phyloP scores from a whole-genome alignment of 2,329 filamentous ascomycete genomes.

The Coniochaeta prunicola region DNA sequence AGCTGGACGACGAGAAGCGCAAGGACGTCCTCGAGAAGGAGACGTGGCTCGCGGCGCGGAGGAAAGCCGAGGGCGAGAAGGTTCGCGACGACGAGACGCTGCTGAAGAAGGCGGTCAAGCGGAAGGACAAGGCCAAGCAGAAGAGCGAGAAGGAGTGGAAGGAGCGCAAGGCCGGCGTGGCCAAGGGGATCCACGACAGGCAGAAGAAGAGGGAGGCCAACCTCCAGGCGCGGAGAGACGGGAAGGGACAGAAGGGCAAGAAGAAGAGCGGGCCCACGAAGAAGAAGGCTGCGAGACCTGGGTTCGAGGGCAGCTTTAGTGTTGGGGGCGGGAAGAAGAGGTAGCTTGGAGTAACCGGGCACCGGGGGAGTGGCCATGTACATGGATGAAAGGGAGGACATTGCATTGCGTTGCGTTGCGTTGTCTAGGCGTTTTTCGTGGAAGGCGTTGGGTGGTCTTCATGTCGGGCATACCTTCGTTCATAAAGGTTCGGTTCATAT shows the following conservation, averaged over 20 bases:
- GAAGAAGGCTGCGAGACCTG: slow-evolving; percentile 49
- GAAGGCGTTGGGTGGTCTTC: not conserved
- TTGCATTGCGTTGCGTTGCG: not conserved
- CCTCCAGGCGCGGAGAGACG: slow-evolving; percentile 64
- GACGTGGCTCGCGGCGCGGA: slow-evolving; percentile 84
- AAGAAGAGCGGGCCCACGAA: slow-evolving; percentile 33
- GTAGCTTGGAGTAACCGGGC: no score
- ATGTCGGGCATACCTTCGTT: not conserved
- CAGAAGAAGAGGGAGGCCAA: slow-evolving; percentile 81
- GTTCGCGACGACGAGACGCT: slow-evolving; percentile 79
- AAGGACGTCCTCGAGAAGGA: slow-evolving; percentile 90
- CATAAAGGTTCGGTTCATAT: not conserved
- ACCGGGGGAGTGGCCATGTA: not conserved
- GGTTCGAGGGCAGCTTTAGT: slow-evolving; percentile 54
- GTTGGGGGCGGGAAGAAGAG: slow-evolving; percentile 51
- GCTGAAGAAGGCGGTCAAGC: slow-evolving; percentile 90
- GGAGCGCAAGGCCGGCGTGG: slow-evolving; percentile 64
- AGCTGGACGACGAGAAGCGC: slow-evolving; percentile 71
- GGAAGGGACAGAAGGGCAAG: slow-evolving; percentile 55
- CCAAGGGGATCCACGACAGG: slow-evolving; percentile 68
- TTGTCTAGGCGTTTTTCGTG: not conserved
- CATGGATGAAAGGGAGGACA: not conserved
- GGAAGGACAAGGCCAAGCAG: slow-evolving; percentile 82
- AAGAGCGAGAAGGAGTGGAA: slow-evolving; percentile 89
- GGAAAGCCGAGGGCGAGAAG: slow-evolving; percentile 81